Evolutionary conservation across 2,329 filamentous ascomycete genomes (phyloP), one percentile per base, ranked within the genome.

Genomic region (Huntiella savannae): DNA sequence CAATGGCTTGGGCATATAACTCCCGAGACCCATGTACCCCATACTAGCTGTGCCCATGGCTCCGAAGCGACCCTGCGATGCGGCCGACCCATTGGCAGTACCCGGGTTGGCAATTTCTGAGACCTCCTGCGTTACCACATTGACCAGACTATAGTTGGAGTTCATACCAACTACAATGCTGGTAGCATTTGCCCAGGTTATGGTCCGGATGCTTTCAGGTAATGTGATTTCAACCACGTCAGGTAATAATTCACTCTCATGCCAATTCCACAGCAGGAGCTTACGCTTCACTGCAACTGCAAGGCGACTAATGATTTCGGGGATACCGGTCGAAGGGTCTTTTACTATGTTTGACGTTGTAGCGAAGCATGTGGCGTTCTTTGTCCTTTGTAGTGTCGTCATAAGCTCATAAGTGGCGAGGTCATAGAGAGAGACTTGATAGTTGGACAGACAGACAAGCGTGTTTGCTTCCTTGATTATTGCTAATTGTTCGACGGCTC

Each of bases 311-410:
- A 96, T 87, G 47, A 98, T 92, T 54, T 88, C 84, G 1, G 86
- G 87, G 43, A 98, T 87, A 17, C 82, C 82, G 0, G 85, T 94
- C 43, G 76, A 75, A 4, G 77, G 65, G 60, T 98, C 91, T 59
- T 91, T 88, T 54, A 93, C 81, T 47, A 96, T 92, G 60, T 96
- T 94, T 52, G 85, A 93, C 2, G 87, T 95, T 38, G 94, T 84
- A 1, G 88, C 86, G 60, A 98, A 96, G 38, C 79, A 79, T 2
- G 79, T 79, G 11, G 91, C 88, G 54, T 91, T 91, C 63, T 83
- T 91, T 10, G 87, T 94, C 58, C 80, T 79, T 44, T 75, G 65
- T 38, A 98, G 68, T 1, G 71, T 81, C 60, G 94, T 82, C 56
- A 88, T 75, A 48, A 87, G 70, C 53, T 81, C 71, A 61, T 92